Base-by-base conservation (phyloP, 768 basidiomycete genomes). In the Mycena polygramma region DNA sequence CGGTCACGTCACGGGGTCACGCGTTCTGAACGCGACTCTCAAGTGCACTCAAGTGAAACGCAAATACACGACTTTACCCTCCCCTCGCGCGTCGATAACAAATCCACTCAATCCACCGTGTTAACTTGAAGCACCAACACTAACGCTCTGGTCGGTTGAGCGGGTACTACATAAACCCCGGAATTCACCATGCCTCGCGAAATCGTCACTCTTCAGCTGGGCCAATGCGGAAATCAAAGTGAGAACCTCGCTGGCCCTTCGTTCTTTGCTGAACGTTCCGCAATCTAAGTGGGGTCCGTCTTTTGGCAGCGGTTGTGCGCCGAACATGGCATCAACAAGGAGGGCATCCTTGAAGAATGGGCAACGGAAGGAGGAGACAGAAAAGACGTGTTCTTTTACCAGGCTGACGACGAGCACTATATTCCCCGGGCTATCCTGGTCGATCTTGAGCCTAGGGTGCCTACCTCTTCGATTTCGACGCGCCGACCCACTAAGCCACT, bases 371-470 rank as follows among this genome's bases (percentile, higher is more conserved):
- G 94, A 22, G 95, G 95, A 11, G 98, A 99, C 82, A 87, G 98
- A 75, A 99, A 99, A 78, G 98, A 99, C 82, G 97, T 98, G 35
- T 99, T 99, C 83, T 99, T 99, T 84, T 99, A 99, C 79, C 97
- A 99, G 80, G 98, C 98, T n/a, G 98, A 99, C 79, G 98, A 99
- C 77, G 98, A 99, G 79, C 97, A 98, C 76, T 99, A 99, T 81
- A 97, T 99, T 69, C 98, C 98, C 2, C 89, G 98, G 61, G 95
- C 98, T 7, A 97, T 99, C 70, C 87, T 99, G 46, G 91, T 99
- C 69, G 98, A 99, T 81, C 88, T 98, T 35, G 98, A 99, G 79
- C 98, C 98, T 22, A 88, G 98, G 79, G 97, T 98, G 77, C 79
- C 91, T 84, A 30, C 57, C 20, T 64, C 36, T 51, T 52, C 49